Evolutionary conservation across 371 early-diverging fungal genomes (phyloP), one percentile per base, ranked within the genome.

Genomic region (Dichotomocladium elegans): DNA sequence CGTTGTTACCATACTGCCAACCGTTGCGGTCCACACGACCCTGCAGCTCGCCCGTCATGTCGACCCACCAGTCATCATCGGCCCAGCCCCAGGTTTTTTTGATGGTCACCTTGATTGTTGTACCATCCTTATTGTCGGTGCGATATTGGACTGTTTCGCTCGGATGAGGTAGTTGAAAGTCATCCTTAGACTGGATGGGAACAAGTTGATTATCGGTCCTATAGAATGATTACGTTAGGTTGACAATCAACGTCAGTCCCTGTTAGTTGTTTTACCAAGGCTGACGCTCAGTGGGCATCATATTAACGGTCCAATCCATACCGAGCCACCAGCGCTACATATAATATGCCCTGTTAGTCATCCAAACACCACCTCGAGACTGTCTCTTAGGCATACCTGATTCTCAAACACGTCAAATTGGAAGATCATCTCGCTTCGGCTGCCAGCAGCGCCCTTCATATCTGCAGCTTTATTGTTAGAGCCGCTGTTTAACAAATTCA

Each of bases 31-130:
- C 75, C 8, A 75, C 62, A 24, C 63, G 63, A 8, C 61, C 65
- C 19, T 62, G 45, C 14, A 71, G 26, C 24, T 66, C 69, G 2
- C 69, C 69, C 3, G 72, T 75, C 75, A 75, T 75, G 45, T 75
- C 75, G 5, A 75, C 75, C 75, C 75, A 75, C 75, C 75, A 75
- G 49, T 75, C 75, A 12, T 57, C 59, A 27, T 75, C 75, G 0
- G 55, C 72, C 75, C 75, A 75, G 7, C 45, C 58, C 75, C 75
- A 75, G 12, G 55, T 49, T 35, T 75, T 75, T 21, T 46, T 46
- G 4, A 55, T 67, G 1, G 55, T 63, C 4, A 47, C 51, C 21
- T 66, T 21, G 37, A 61, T 51, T 0, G 44, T 34, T 12, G 28
- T 17, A 4, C 54, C 60, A 34, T 43, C 33, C 2, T 58, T 51